Percentiles rank a stretch among this genome's conserved stretches.
phyloP scores from a whole-genome alignment of 306 rosid species.

The Fragaria iinumae region DNA sequence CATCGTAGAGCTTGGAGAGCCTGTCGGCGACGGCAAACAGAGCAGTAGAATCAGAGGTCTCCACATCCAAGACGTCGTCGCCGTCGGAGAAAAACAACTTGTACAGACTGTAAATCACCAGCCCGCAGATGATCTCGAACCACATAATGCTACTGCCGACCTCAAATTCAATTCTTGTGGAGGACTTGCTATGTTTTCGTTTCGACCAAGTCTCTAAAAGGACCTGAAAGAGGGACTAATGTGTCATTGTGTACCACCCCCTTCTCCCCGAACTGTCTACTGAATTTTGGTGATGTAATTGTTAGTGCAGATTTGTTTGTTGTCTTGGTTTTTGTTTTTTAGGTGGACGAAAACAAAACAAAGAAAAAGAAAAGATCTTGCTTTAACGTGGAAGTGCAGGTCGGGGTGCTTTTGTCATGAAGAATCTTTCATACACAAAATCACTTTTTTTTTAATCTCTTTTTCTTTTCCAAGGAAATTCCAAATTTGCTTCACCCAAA shows the following conservation, averaged over 20 bases:
- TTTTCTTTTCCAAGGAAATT: neutral
- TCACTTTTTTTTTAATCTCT: neutral
- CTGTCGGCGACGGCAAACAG: conserved; percentile 67
- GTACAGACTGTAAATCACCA: conserved; percentile 48
- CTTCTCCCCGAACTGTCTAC: no score
- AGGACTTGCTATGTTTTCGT: no score
- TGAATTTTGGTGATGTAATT: no score
- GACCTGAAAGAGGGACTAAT: no score
- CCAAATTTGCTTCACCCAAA: neutral
- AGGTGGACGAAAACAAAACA: neutral
- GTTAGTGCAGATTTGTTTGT: no score
- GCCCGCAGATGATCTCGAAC: conserved; percentile 60
- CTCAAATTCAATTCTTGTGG: no score
- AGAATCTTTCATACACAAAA: neutral
- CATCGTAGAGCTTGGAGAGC: conserved; percentile 65
- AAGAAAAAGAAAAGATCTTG: conserved; percentile 1
- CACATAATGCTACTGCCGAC: conserved; percentile 42
- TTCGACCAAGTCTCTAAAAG: no score
- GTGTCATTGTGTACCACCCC: no score
- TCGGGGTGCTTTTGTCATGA: neutral
- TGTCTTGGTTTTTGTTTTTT: no score
- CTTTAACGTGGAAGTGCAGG: neutral
- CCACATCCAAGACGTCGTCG: conserved; percentile 65
- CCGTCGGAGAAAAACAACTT: conserved; percentile 43
- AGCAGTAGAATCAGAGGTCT: conserved; percentile 54